Percentiles rank a stretch among this genome's conserved stretches.
Evolutionary conservation across 768 basidiomycete genomes (phyloP).

Genomic region (Calocybe indica): DNA sequence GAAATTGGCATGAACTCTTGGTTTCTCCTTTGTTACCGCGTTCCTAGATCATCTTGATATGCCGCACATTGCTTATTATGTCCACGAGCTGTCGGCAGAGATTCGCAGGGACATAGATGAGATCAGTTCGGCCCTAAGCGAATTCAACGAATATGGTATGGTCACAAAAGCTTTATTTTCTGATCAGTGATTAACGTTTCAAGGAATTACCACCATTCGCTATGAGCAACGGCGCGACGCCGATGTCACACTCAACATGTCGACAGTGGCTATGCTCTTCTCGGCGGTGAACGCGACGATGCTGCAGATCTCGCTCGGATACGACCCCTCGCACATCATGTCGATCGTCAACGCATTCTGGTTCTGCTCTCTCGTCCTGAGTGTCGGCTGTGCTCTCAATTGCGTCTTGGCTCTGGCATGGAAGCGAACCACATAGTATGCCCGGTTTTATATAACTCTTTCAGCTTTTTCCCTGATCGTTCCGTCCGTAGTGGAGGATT

Average conservation of each 20-base stretch:
- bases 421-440: slow-evolving; percentile 19
- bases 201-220: slow-evolving; percentile 15
- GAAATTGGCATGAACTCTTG: neutral
- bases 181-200: neutral
- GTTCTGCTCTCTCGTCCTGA: slow-evolving; percentile 18
- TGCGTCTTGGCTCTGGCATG: slow-evolving; percentile 15
- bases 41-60: slow-evolving; percentile 2
- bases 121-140: slow-evolving; percentile 4
- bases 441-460: neutral
- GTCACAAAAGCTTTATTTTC: neutral
- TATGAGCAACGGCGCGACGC: slow-evolving; percentile 12
- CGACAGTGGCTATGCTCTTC: slow-evolving; percentile 20
- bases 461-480: neutral
- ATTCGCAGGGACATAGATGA: slow-evolving; percentile 8
- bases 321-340: neutral
- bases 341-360: slow-evolving; percentile 16
- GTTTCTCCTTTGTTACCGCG: neutral
- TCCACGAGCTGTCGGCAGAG: slow-evolving; percentile 11
- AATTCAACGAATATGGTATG: slow-evolving; percentile 14
- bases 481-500: slow-evolving; percentile 7
- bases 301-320: slow-evolving; percentile 11
- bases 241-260: slow-evolving; percentile 9
- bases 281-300: slow-evolving; percentile 22
- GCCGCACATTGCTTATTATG: slow-evolving; percentile 6
- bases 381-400: slow-evolving; percentile 19